Percentiles rank a stretch among this genome's conserved stretches.
Evolutionary conservation across 2,329 filamentous ascomycete genomes (phyloP).

Genomic region (Beauveria rudraprayagi): DNA sequence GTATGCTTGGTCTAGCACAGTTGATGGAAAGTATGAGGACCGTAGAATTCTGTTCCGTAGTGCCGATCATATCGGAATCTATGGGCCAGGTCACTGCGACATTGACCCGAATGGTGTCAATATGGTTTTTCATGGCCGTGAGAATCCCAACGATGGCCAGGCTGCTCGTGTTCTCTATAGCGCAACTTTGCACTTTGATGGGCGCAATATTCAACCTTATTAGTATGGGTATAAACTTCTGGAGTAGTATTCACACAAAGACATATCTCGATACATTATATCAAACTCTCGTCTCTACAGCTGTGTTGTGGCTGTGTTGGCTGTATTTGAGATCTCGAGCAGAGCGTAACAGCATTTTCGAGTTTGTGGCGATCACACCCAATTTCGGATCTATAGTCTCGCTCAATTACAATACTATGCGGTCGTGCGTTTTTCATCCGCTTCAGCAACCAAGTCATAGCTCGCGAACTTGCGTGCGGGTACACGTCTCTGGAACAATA

Average conservation of each 20-base stretch:
- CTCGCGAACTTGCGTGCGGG: slow-evolving; percentile 16
- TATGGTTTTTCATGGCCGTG: slow-evolving; percentile 13
- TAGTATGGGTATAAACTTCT: background rate
- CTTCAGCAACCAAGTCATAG: slow-evolving; percentile 7
- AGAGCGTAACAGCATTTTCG: too few species aligned
- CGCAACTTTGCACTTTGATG: slow-evolving; percentile 3
- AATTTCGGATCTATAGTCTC: background rate
- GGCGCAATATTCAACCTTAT: background rate
- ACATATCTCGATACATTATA: too few species aligned
- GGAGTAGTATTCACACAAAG: background rate
- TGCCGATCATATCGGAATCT: slow-evolving; percentile 3
- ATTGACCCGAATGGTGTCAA: slow-evolving; percentile 11
- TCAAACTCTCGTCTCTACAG: too few species aligned
- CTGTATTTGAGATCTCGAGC: too few species aligned
- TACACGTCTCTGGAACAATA: slow-evolving; percentile 14
- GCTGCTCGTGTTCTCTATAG: slow-evolving; percentile 6
- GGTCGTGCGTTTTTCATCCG: background rate
- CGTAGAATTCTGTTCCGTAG: slow-evolving; percentile 3
- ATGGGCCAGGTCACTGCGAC: slow-evolving; percentile 8
- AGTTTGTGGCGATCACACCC: too few species aligned
- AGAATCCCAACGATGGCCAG: background rate
- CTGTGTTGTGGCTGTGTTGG: too few species aligned
- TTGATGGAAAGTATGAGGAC: slow-evolving; percentile 7
- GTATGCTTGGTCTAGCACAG: slow-evolving; percentile 8
- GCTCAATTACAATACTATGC: background rate